A percentile compares a stretch with the other conserved stretches of the same genome.
phyloP scores from a whole-genome alignment of 331 rosid genomes.

The Malus hybrid region DNA sequence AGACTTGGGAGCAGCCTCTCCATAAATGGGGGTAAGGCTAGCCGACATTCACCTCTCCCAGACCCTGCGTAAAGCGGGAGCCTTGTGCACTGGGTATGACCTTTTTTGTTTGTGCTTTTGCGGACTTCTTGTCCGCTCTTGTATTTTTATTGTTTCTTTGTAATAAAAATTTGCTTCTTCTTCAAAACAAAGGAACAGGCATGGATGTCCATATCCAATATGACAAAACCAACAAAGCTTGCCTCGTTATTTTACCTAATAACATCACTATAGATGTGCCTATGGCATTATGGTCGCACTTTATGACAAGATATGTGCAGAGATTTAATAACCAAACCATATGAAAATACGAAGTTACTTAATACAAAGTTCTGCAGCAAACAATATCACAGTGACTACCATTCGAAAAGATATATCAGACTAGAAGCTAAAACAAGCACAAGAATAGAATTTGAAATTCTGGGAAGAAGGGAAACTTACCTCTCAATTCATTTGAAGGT shows the following conservation, averaged over 20 bases:
- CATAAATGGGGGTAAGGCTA: too few species aligned
- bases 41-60: too few species aligned
- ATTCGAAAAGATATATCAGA: background rate
- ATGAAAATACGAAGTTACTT: background rate
- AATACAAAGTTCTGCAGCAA: background rate
- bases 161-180: too few species aligned
- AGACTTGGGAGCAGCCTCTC: too few species aligned
- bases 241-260: background rate
- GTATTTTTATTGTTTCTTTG: too few species aligned
- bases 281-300: background rate
- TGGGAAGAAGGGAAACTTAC: slow-evolving; percentile 24
- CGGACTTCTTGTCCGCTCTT: too few species aligned
- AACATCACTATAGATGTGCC: background rate
- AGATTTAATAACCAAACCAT: background rate
- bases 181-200: background rate
- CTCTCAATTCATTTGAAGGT: slow-evolving; percentile 31
- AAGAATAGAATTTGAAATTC: background rate
- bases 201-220: background rate
- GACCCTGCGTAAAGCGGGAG: too few species aligned
- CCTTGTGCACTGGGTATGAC: too few species aligned
- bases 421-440: slow-evolving; percentile 2
- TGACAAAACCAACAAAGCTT: background rate
- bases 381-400: background rate
- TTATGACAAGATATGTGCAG: background rate
- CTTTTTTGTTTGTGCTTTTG: too few species aligned